These are phyloP conservation scores for Yamagishiella unicocca DNA, from an alignment of 139 green algal species.

Conservation along the genomic window DNA sequence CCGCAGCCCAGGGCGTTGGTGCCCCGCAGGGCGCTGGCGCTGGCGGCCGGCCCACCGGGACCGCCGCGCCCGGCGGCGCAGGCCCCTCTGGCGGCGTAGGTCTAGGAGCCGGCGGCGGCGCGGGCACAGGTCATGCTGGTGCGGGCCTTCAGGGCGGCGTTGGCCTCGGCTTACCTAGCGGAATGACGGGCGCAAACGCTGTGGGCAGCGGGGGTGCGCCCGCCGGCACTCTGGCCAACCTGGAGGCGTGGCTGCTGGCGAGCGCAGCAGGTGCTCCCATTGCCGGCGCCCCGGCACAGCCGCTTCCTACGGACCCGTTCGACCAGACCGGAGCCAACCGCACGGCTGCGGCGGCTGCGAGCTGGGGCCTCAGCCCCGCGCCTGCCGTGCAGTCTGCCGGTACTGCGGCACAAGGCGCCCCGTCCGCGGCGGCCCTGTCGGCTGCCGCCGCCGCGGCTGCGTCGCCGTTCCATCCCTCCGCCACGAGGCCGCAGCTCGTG, in stretches of 20 bases:
- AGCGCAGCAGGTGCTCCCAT: neutral
- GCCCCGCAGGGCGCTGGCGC: too few relatives aligned
- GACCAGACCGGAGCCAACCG: slow-evolving; percentile 6
- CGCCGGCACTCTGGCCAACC: slow-evolving; percentile 55
- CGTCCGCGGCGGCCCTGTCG: neutral
- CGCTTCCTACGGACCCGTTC: slow-evolving; percentile 30
- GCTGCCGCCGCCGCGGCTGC: neutral
- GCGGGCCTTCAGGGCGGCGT: too few relatives aligned
- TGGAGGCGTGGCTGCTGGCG: slow-evolving; percentile 7
- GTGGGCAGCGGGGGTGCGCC: slow-evolving; percentile 60
- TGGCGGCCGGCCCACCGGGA: too few relatives aligned
- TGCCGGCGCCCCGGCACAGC: neutral
- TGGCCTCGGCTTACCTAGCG: too few relatives aligned
- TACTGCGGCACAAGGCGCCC: neutral
- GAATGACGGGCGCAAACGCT: too few relatives aligned
- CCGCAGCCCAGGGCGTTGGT: too few relatives aligned
- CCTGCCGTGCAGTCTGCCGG: neutral
- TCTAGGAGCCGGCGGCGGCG: too few relatives aligned
- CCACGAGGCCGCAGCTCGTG: neutral
- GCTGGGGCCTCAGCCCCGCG: neutral
- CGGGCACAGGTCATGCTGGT: too few relatives aligned
- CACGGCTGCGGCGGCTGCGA: neutral
- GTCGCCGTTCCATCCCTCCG: neutral
- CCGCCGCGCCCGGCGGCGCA: too few relatives aligned
- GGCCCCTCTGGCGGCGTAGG: too few relatives aligned